These are phyloP conservation scores for Vachellia collinsii DNA, from an alignment of 306 rosid species.

Conservation along the genomic window DNA sequence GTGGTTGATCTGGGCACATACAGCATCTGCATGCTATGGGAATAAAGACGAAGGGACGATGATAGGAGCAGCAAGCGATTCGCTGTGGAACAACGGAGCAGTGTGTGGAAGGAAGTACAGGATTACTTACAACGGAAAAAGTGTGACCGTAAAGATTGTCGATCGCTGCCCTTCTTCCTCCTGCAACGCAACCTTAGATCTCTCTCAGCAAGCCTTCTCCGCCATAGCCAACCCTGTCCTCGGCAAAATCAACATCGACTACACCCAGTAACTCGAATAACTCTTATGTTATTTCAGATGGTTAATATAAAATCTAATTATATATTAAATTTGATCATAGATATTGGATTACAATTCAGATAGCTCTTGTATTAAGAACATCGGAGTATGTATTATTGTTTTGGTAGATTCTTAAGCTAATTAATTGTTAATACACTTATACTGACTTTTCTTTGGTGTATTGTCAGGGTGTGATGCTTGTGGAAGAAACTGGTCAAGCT, in stretches of 20 bases:
- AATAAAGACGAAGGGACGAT: slow-evolving; percentile 23
- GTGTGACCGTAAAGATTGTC: slow-evolving; percentile 41
- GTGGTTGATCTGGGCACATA: no score
- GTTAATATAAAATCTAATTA: no score
- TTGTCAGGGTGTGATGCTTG: not conserved
- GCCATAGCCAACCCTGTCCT: slow-evolving; percentile 29
- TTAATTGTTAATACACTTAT: no score
- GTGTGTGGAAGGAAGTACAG: slow-evolving; percentile 37
- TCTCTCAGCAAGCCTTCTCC: slow-evolving; percentile 43
- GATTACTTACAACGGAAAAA: slow-evolving; percentile 26
- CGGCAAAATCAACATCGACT: slow-evolving; percentile 38
- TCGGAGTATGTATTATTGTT: no score
- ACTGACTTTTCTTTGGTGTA: not conserved
- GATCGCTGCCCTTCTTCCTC: slow-evolving; percentile 41
- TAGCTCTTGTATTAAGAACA: no score
- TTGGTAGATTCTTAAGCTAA: not conserved
- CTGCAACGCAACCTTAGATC: slow-evolving; percentile 38
- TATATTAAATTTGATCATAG: no score
- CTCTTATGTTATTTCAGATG: not conserved
- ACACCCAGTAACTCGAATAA: not conserved
- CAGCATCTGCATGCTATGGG: slow-evolving; percentile 45
- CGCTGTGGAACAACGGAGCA: slow-evolving; percentile 29
- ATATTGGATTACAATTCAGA: no score
- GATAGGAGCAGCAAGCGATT: slow-evolving; percentile 42
- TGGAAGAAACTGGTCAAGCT: not conserved